Base-by-base conservation (phyloP, 2,329 filamentous ascomycete genomes). In the Pseudogymnoascus sp. region DNA sequence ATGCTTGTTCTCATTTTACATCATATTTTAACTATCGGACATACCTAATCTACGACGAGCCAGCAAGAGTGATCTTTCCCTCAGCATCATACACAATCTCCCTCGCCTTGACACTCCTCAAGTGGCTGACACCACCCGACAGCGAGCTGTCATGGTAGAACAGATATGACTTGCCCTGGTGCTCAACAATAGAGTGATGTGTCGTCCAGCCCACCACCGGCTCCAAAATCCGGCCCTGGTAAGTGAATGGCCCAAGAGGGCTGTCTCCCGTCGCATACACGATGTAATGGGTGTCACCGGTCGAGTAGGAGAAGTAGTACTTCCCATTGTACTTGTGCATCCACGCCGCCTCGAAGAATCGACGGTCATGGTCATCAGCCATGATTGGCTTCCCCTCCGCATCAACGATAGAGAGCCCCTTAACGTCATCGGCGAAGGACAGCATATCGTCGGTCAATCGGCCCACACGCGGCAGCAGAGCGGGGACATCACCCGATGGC, bases 261-360 rank as follows among this genome's bases (percentile, higher is more conserved):
- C 75, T 85, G 4, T 83, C 77, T 0, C 86, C 83, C 2, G 81
- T 84, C 1, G 87, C 89, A 71, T 90, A 92, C 67, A 80, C 87
- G 33, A 93, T 77, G 73, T 81, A 90, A 74, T 92, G 89, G 33
- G 89, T 87, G 75, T 92, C 89, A 19, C 89, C 89, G 1, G 88
- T 92, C 66, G 87, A 90, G 77, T 91, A 91, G 63, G 83, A 87
- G 72, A 91, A 89, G 77, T 91, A 91, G 76, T 91, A 91, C 65
- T 78, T 82, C 1, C 81, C 87, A 0, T 81, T 77, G 70, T 84
- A 83, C 79, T 89, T 90, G 77, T 92, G 89, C 80, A 91, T 79
- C 89, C 89, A 92, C 1, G 89, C 85, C 0, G 88, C 89, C 76
- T 93, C 89, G 73, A 93, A 92, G 80, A 93, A 93, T 7, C 89